phyloP scores from a whole-genome alignment of 306 rosid genomes.

The Abrus precatorius region DNA sequence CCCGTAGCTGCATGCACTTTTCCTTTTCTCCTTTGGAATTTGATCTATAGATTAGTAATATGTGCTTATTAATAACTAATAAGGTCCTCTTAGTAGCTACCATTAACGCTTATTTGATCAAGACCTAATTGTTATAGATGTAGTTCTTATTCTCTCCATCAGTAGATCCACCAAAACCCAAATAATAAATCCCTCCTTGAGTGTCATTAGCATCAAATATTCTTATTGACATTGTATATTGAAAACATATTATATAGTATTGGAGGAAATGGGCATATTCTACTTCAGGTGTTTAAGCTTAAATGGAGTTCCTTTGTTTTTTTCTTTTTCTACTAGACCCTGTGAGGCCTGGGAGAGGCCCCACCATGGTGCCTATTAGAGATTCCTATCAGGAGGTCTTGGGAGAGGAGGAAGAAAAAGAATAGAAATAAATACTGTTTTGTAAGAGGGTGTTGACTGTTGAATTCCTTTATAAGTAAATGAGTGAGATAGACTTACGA shows the following conservation, averaged over 20 bases:
- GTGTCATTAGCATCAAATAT: conserved; percentile 42
- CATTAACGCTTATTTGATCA: no score
- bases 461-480: not conserved
- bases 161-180: conserved; percentile 29
- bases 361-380: conserved; percentile 3
- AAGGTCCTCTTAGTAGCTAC: not conserved
- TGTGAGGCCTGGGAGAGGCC: not conserved
- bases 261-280: conserved; percentile 31
- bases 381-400: conserved; percentile 1
- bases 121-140: not conserved
- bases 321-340: not conserved
- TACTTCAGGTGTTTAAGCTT: conserved; percentile 14
- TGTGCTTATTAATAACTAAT: not conserved
- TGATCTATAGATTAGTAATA: not conserved
- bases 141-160: not conserved
- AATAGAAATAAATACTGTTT: not conserved
- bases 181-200: conserved; percentile 45
- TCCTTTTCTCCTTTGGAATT: conserved; percentile 45
- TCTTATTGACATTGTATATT: conserved; percentile 34
- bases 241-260: not conserved
- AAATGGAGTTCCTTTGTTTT: conserved; percentile 1
- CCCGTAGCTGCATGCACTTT: conserved; percentile 37
- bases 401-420: not conserved
- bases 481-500: no score
- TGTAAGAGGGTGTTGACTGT: conserved; percentile 1